Percentiles rank a stretch among this genome's conserved stretches.
phyloP scores from a whole-genome alignment of 2,329 filamentous ascomycete species.

The Fusarium incarnatum region DNA sequence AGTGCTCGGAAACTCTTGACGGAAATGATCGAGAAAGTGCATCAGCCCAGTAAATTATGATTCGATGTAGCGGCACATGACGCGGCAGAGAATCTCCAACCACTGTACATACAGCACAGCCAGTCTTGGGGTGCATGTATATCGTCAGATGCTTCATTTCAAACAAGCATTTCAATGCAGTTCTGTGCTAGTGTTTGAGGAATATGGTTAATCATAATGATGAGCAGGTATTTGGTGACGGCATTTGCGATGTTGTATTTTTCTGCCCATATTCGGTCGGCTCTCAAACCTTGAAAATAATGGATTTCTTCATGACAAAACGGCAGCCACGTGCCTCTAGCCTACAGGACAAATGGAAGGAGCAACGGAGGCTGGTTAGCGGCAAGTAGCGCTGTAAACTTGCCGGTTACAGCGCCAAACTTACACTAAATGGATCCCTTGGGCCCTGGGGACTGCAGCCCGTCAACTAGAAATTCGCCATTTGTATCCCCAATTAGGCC shows the following conservation, averaged over 20 bases:
- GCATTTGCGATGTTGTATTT: constrained; percentile 7
- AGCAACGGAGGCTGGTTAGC: constrained; percentile 4
- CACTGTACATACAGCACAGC: not conserved
- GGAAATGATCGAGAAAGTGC: constrained; percentile 28
- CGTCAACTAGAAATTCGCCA: not conserved
- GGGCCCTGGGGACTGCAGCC: not conserved
- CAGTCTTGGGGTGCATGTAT: constrained; percentile 6
- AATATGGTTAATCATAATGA: not conserved
- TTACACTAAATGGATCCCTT: constrained; percentile 12
- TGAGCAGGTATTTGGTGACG: not conserved
- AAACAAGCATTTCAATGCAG: constrained; percentile 3
- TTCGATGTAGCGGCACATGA: constrained; percentile 34
- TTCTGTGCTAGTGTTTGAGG: not conserved
- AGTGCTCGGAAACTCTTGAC: constrained; percentile 11
- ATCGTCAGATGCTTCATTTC: constrained; percentile 8
- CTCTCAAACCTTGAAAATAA: constrained; percentile 12
- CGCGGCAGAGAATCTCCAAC: constrained; percentile 14
- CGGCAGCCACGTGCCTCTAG: not conserved
- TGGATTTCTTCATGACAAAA: not conserved
- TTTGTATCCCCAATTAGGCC: constrained; percentile 1
- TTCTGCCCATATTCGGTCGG: not conserved
- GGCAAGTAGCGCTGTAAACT: constrained; percentile 13
- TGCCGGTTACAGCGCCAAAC: constrained; percentile 6
- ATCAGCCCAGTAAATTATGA: constrained; percentile 33
- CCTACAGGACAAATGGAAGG: constrained; percentile 3